Base-by-base conservation (phyloP, 495 filamentous ascomycete genomes). In the Penicillium malachiteum region DNA sequence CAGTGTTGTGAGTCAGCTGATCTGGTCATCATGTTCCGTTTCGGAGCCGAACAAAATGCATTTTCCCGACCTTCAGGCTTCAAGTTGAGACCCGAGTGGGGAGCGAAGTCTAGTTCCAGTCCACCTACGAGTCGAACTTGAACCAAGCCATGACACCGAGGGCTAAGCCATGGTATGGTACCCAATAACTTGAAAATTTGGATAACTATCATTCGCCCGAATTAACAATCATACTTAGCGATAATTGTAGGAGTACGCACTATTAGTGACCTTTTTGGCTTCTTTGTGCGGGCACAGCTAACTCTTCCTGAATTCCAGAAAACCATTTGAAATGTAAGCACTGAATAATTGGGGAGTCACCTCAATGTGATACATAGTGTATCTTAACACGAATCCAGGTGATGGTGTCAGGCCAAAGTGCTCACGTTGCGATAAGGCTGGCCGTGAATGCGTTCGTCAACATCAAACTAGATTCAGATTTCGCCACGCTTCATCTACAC, bases 241-340 rank as follows among this genome's bases (percentile, higher is more conserved):
- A 52, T 17, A 45, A 52, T 35, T 60, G 58, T 34, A 52, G 57
- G 11, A 55, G 57, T 60, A 56, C 13, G 58, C 32, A 6, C 21
- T 26, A 26, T 26, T 26, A 26, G 21, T 26, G 21, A 4, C 21
- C 21, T 26, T 26, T n/a, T 4, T 26, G 21, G 21, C 21, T 3
- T 37, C 12, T 13, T 9, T 37, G 34, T 37, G 34, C 12, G 9
- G 34, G 12, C 34, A 37, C 34, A 2, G 34, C 34, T 37, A 37
- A 37, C n/a, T 34, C 10, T 14, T 9, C 16, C 4, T 48, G 18
- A 3, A 40, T 40, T 9, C 30, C 17, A 60, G 54, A 37, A 43
- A 43, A 60, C 39, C 58, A 60, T 52, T 50, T 56, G 7, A 55
- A 52, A 54, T 57, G 58, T 60, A 45, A 42, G 32, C 21, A 26